Percentiles rank a stretch among this genome's conserved stretches.
Conservation (phyloP, 2,329 filamentous ascomycete genomes). For the Sclerotiophoma versabilis region DNA sequence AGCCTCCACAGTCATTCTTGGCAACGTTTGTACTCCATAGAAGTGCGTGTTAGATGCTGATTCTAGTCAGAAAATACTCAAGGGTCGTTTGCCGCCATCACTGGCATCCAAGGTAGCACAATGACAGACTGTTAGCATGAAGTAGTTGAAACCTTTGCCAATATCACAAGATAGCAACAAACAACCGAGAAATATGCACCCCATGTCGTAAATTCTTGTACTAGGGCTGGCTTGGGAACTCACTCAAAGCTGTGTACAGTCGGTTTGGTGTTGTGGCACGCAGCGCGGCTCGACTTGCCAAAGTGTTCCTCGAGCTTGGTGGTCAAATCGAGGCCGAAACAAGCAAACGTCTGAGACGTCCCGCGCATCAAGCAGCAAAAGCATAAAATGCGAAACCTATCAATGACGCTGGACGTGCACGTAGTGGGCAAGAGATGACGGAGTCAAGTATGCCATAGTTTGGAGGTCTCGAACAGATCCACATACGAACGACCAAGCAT, state of each 20-base stretch:
- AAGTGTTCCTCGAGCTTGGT: not conserved
- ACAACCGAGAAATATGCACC: too few species aligned
- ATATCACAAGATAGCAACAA: too few species aligned
- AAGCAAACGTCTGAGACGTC: conserved; percentile 5
- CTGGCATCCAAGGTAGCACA: too few species aligned
- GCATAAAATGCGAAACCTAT: conserved; percentile 12
- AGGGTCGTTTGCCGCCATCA: too few species aligned
- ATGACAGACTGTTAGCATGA: too few species aligned
- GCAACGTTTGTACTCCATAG: conserved; percentile 18
- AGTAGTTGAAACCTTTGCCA: too few species aligned
- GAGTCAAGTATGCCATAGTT: not conserved
- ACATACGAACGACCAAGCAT: not conserved
- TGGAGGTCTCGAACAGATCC: not conserved
- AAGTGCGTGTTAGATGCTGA: not conserved
- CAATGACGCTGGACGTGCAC: not conserved
- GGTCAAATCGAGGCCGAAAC: conserved; percentile 11
- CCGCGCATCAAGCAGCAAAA: not conserved
- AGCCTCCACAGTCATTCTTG: conserved; percentile 25
- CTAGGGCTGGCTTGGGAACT: too few species aligned
- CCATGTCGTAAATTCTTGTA: too few species aligned
- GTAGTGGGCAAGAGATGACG: not conserved
- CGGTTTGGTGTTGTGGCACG: not conserved
- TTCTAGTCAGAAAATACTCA: not conserved
- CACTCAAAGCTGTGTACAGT: too few species aligned
- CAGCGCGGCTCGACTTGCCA: conserved; percentile 10